Evolutionary conservation across 148 eudicot genomes (phyloP).

Genomic region (Rhododendron kiyosumense): DNA sequence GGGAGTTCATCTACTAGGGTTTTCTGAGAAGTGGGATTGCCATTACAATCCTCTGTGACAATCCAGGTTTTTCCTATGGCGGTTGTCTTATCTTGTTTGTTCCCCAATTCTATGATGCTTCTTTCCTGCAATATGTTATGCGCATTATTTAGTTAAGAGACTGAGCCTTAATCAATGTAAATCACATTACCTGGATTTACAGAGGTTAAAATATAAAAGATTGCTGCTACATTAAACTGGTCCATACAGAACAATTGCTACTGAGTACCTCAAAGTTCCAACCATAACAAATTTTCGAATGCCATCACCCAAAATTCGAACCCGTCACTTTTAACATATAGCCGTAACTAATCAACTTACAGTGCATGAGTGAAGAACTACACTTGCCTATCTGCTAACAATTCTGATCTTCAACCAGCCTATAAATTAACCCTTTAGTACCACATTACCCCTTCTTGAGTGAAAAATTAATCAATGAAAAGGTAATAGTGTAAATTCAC

Average conservation of each 20-base stretch:
- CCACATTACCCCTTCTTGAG: neutral
- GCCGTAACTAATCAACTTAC: neutral
- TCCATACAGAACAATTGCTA: neutral
- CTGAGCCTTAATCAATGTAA: neutral
- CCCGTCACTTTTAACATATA: neutral
- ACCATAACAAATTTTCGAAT: neutral
- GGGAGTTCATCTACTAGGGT: conserved; percentile 16
- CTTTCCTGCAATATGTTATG: conserved; percentile 23
- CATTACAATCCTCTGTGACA: neutral
- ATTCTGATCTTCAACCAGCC: neutral
- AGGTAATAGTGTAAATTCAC: no score
- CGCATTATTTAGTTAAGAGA: neutral
- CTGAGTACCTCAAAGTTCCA: neutral
- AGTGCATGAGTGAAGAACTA: neutral
- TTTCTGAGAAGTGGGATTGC: conserved; percentile 7
- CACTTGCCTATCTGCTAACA: neutral
- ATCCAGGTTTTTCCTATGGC: neutral
- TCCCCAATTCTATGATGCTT: conserved; percentile 12
- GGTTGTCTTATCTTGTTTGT: conserved; percentile 10
- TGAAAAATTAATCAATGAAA: no score
- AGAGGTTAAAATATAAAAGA: neutral
- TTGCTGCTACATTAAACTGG: neutral
- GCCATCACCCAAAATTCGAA: neutral
- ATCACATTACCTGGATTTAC: neutral
- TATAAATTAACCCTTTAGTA: neutral